These are phyloP conservation scores for Blastocrithidia nonstop DNA, from an alignment of 208 protist species.

Conservation along the genomic window DNA sequence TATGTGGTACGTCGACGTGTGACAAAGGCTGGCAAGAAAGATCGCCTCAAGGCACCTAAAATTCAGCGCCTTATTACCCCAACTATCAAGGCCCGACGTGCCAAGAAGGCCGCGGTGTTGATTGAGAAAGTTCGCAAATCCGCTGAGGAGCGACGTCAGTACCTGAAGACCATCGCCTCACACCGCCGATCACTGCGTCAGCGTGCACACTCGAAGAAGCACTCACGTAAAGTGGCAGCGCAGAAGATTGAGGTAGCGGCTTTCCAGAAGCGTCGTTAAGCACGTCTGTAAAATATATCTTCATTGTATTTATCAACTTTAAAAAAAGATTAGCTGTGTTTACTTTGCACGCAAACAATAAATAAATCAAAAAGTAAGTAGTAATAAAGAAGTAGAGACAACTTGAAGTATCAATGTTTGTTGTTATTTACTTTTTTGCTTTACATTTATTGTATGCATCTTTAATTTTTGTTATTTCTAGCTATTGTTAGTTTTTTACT, in stretches of 20 bases:
- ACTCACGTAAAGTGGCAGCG: slow-evolving; percentile 36
- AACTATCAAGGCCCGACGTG: slow-evolving; percentile 55
- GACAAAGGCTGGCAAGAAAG: slow-evolving; percentile 88
- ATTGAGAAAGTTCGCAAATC: slow-evolving; percentile 55
- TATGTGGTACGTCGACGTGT: slow-evolving; percentile 95
- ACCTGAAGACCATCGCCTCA: slow-evolving; percentile 20
- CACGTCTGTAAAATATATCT: no score
- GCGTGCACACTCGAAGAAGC: slow-evolving; percentile 42
- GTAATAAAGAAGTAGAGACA: no score
- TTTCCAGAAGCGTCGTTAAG: slow-evolving; percentile 41
- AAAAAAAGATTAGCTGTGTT: no score
- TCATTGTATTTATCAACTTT: no score
- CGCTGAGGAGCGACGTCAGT: slow-evolving; percentile 49
- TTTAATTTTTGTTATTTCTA: slow-evolving; percentile 4
- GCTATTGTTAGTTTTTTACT: slow-evolving; percentile 2
- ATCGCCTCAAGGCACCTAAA: slow-evolving; percentile 97
- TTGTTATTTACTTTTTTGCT: slow-evolving; percentile 3
- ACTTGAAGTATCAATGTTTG: slow-evolving; percentile 10
- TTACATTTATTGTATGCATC: slow-evolving; percentile 1
- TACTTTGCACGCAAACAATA: no score
- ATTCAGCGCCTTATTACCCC: slow-evolving; percentile 98
- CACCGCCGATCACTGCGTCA: slow-evolving; percentile 55
- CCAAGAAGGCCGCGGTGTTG: slow-evolving; percentile 53
- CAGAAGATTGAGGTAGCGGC: slow-evolving; percentile 46
- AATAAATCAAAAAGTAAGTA: no score